A percentile compares a stretch with the other conserved stretches of the same genome.
Evolutionary conservation across 192 early-diverging fungal genomes (phyloP).

Genomic region (Coemansia biformis): DNA sequence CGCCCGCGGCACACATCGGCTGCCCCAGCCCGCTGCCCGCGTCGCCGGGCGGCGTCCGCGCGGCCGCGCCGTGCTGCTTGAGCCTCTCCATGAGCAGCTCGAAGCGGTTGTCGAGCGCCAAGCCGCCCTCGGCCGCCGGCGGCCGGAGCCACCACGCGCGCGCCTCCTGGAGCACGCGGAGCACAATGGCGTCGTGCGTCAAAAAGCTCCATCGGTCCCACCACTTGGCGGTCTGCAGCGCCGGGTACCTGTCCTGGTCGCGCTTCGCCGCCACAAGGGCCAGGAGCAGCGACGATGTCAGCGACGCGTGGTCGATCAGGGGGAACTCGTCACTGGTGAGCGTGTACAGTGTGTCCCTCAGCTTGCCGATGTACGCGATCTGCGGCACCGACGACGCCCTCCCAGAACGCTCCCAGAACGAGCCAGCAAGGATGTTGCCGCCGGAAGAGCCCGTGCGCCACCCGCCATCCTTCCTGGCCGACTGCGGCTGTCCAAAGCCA

Average conservation of each 20-base stretch:
- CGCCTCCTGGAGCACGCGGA: slow-evolving; percentile 41
- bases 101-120: slow-evolving; percentile 19
- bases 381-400: slow-evolving; percentile 13
- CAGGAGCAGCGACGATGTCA: slow-evolving; percentile 42
- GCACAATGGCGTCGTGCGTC: slow-evolving; percentile 34
- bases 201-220: slow-evolving; percentile 47
- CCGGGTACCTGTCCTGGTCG: slow-evolving; percentile 41
- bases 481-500: slow-evolving; percentile 3
- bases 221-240: slow-evolving; percentile 30
- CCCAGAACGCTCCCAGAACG: slow-evolving; percentile 42
- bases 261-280: slow-evolving; percentile 33
- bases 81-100: slow-evolving; percentile 26
- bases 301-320: slow-evolving; percentile 45
- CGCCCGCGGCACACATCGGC: slow-evolving; percentile 9
- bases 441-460: slow-evolving; percentile 45
- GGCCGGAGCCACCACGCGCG: slow-evolving; percentile 32
- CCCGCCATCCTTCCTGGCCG: no score
- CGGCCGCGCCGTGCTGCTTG: slow-evolving; percentile 12
- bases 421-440: slow-evolving; percentile 31
- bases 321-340: slow-evolving; percentile 65
- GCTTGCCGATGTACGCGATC: slow-evolving; percentile 59
- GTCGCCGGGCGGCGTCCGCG: slow-evolving; percentile 1
- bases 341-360: slow-evolving; percentile 64
- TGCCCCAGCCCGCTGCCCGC: not conserved
- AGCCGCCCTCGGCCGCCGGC: slow-evolving; percentile 6